Evolutionary conservation across 305 asterid species (phyloP).

Genomic region (Withania somnifera): DNA sequence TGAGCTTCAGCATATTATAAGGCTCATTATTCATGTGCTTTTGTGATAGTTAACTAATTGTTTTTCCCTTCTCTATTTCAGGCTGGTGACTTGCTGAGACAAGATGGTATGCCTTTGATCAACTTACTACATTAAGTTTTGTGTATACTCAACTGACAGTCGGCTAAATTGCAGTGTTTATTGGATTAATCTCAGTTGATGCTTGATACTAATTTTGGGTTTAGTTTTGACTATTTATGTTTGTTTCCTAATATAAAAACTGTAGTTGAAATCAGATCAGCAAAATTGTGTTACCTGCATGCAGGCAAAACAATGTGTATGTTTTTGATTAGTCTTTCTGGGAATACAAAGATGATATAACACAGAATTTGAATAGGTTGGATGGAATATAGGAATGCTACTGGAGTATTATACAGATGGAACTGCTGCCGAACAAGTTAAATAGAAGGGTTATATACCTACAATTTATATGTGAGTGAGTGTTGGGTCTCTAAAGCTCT

Average conservation of each 20-base stretch:
- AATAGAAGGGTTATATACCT: not conserved
- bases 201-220: not conserved
- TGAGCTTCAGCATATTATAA: slow-evolving; percentile 15
- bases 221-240: not conserved
- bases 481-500: not conserved
- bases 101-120: slow-evolving; percentile 53
- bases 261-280: not conserved
- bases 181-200: not conserved
- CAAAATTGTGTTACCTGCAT: not conserved
- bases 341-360: not conserved
- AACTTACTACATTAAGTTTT: not conserved
- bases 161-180: not conserved
- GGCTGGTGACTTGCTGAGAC: slow-evolving; percentile 95
- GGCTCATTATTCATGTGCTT: slow-evolving; percentile 7
- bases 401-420: not conserved
- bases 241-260: not conserved
- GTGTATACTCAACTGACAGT: not conserved
- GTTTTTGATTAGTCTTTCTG: not conserved
- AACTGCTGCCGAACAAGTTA: not conserved
- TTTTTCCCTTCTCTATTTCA: slow-evolving; percentile 38
- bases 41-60: slow-evolving; percentile 20
- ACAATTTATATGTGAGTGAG: not conserved
- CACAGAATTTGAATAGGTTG: not conserved
- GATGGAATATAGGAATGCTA: not conserved
- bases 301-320: not conserved